Evolutionary conservation across 495 filamentous ascomycete species (phyloP).

Genomic region (Xylaria scruposa): DNA sequence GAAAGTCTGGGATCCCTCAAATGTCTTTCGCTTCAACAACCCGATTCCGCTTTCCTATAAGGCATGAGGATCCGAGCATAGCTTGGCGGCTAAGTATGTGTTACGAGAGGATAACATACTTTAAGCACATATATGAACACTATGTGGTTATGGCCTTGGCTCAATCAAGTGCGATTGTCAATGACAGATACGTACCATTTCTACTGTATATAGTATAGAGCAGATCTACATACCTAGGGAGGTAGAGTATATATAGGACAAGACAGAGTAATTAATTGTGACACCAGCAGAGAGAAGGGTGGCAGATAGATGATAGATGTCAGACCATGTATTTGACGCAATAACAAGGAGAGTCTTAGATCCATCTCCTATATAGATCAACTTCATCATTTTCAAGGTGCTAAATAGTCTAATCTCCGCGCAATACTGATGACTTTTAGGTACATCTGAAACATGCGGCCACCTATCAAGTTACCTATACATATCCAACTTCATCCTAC

Average conservation of each 20-base stretch:
- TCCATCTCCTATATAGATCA: not conserved
- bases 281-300: too few species aligned
- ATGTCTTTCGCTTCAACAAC: not conserved
- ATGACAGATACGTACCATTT: not conserved
- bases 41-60: not conserved
- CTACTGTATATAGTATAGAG: too few species aligned
- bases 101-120: not conserved
- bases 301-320: too few species aligned
- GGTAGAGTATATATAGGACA: too few species aligned
- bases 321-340: not conserved
- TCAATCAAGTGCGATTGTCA: not conserved
- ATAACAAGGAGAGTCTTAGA: not conserved
- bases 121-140: not conserved
- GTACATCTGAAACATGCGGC: not conserved
- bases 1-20: not conserved
- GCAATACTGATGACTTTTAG: not conserved
- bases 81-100: not conserved
- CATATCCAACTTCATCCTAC: conserved; percentile 10
- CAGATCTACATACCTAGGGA: too few species aligned
- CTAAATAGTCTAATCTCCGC: too few species aligned
- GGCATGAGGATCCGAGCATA: not conserved
- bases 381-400: not conserved
- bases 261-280: too few species aligned
- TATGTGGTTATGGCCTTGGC: not conserved
- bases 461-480: not conserved